phyloP scores from a whole-genome alignment of 2,329 filamentous ascomycete species.

The Setomelanomma holmii region DNA sequence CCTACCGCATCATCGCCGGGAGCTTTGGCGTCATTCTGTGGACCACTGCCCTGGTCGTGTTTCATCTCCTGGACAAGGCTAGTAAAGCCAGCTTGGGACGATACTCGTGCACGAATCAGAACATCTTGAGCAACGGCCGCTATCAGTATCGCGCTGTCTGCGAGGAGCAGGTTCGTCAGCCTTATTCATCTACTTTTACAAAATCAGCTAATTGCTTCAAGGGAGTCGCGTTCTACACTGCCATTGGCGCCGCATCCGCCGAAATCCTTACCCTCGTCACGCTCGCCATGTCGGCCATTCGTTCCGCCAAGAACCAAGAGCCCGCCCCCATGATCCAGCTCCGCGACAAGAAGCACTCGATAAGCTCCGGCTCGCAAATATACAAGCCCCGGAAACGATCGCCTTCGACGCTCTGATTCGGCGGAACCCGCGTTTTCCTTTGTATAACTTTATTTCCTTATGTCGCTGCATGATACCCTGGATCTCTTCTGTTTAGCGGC shows the following conservation, averaged over 20 bases:
- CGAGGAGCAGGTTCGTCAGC: slow-evolving; percentile 42
- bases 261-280: slow-evolving; percentile 42
- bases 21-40: slow-evolving; percentile 45
- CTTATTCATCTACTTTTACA: neutral
- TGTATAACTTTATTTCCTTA: slow-evolving; percentile 11
- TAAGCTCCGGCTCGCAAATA: slow-evolving; percentile 27
- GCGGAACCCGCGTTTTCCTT: neutral
- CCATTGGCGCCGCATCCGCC: slow-evolving; percentile 40
- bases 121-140: slow-evolving; percentile 44
- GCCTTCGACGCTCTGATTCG: slow-evolving; percentile 2
- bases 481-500: slow-evolving; percentile 26
- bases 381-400: slow-evolving; percentile 23
- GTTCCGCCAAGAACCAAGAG: slow-evolving; percentile 32
- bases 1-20: slow-evolving; percentile 44
- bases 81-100: slow-evolving; percentile 47
- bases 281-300: slow-evolving; percentile 39
- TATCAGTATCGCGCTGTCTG: slow-evolving; percentile 48
- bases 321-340: slow-evolving; percentile 31
- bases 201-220: slow-evolving; percentile 24
- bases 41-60: slow-evolving; percentile 40
- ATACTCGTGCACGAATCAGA: slow-evolving; percentile 45
- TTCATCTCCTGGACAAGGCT: slow-evolving; percentile 43
- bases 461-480: slow-evolving; percentile 36
- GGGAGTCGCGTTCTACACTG: slow-evolving; percentile 47
- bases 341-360: slow-evolving; percentile 35